A percentile compares a stretch with the other conserved stretches of the same genome.
Conservation (phyloP, 2,329 filamentous ascomycete genomes). For the Fusarium torreyae region DNA sequence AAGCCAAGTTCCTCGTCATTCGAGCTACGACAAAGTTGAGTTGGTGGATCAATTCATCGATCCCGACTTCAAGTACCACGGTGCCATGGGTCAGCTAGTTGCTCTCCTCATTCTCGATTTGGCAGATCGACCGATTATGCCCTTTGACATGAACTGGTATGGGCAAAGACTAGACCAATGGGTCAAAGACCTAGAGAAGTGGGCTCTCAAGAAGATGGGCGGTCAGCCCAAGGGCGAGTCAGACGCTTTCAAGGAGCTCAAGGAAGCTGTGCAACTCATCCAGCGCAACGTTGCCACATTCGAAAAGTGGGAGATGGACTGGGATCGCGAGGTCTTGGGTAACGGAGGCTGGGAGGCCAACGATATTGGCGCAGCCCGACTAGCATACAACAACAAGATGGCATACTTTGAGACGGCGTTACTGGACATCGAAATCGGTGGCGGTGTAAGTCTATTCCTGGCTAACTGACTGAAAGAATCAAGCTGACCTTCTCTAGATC, state of each 20-base stretch:
- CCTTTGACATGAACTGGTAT: conserved; percentile 85
- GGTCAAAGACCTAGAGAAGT: conserved; percentile 76
- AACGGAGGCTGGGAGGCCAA: conserved; percentile 83
- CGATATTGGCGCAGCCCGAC: conserved; percentile 75
- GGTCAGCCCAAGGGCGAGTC: conserved; percentile 27
- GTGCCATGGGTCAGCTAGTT: conserved; percentile 82
- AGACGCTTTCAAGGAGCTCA: conserved; percentile 53
- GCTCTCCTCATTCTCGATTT: conserved; percentile 88
- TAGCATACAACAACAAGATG: conserved; percentile 85
- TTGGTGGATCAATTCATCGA: conserved; percentile 88
- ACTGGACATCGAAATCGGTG: conserved; percentile 79
- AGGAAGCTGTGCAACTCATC: conserved; percentile 73
- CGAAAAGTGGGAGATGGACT: conserved; percentile 81
- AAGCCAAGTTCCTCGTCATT: conserved; percentile 78
- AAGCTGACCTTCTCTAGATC: conserved; percentile 66
- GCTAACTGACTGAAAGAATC: background rate
- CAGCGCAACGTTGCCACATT: conserved; percentile 69
- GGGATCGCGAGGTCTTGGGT: conserved; percentile 80
- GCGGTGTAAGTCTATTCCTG: conserved; percentile 76
- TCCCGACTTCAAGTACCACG: conserved; percentile 86
- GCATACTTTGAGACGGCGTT: conserved; percentile 85
- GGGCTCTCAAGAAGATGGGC: conserved; percentile 60
- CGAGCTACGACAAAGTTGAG: conserved; percentile 90
- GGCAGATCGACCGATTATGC: conserved; percentile 83
- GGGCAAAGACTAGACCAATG: conserved; percentile 75